A percentile compares a stretch with the other conserved stretches of the same genome.
Conservation (phyloP, 768 basidiomycete genomes). For the Asterophora parasitica region DNA sequence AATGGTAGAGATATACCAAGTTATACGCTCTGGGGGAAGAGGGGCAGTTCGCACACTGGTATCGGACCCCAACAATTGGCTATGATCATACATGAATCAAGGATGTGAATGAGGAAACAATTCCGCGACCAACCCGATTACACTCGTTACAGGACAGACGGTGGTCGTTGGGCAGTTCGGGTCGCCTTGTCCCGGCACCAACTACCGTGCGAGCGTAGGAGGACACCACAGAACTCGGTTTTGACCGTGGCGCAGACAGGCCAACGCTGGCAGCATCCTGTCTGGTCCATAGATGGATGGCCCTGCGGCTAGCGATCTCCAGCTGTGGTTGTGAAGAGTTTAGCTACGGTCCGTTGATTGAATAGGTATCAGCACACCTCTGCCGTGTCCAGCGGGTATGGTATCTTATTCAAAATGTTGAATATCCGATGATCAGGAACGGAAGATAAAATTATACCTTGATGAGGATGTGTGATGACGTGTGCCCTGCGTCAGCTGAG, state of each 20-base stretch:
- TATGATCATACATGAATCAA: slow-evolving; percentile 21
- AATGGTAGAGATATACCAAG: slow-evolving; percentile 45
- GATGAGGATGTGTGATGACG: slow-evolving; percentile 88
- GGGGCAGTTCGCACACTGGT: slow-evolving; percentile 88
- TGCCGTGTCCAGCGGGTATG: slow-evolving; percentile 68
- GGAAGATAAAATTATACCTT: slow-evolving; percentile 49
- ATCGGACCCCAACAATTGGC: slow-evolving; percentile 75
- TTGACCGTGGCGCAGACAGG: slow-evolving; percentile 38
- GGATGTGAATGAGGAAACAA: neutral
- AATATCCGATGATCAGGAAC: neutral
- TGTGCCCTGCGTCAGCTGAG: slow-evolving; percentile 71
- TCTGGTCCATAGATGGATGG: slow-evolving; percentile 70
- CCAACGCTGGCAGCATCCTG: slow-evolving; percentile 66
- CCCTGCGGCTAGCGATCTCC: slow-evolving; percentile 69
- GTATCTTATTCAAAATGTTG: slow-evolving; percentile 56
- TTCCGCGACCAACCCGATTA: slow-evolving; percentile 38
- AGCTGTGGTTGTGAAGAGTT: slow-evolving; percentile 24
- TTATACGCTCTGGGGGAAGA: slow-evolving; percentile 68
- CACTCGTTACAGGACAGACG: slow-evolving; percentile 59
- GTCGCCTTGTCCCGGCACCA: slow-evolving; percentile 38
- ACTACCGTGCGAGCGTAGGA: slow-evolving; percentile 67
- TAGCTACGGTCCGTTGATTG: neutral
- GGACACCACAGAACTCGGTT: slow-evolving; percentile 55
- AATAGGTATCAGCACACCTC: slow-evolving; percentile 44
- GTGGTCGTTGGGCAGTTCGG: slow-evolving; percentile 44